These are phyloP conservation scores for Colletotrichum sp. DNA, from an alignment of 2,329 filamentous ascomycete genomes.

Conservation along the genomic window DNA sequence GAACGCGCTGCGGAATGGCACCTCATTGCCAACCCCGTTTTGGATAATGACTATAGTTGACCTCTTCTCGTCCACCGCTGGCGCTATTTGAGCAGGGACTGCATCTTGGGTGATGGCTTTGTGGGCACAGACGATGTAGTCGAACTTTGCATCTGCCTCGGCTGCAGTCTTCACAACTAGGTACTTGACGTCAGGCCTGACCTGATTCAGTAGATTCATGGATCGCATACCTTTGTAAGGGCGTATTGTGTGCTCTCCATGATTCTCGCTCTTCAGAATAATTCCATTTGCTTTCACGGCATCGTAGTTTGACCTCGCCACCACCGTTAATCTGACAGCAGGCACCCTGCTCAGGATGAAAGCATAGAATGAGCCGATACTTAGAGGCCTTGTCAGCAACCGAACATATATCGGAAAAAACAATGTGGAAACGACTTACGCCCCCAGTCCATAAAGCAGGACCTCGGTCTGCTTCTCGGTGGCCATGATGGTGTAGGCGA, in stretches of 20 bases:
- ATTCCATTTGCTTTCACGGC: conserved; percentile 59
- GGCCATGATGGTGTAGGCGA: conserved; percentile 8
- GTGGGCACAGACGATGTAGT: conserved; percentile 62
- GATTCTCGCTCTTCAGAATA: conserved; percentile 57
- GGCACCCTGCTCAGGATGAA: conserved; percentile 52
- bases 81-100: conserved; percentile 36
- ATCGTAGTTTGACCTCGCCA: conserved; percentile 66
- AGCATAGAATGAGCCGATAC: conserved; percentile 63
- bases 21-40: conserved; percentile 66
- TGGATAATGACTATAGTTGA: conserved; percentile 66
- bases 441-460: conserved; percentile 58
- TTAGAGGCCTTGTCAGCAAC: conserved; percentile 25
- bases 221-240: conserved; percentile 43
- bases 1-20: conserved; percentile 54
- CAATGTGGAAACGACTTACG: conserved; percentile 40
- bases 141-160: conserved; percentile 52
- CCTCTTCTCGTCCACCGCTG: conserved; percentile 38
- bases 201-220: neutral
- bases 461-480: conserved; percentile 32
- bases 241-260: conserved; percentile 57
- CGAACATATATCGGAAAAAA: neutral
- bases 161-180: conserved; percentile 49
- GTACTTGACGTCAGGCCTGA: neutral
- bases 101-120: conserved; percentile 53
- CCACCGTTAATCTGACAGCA: conserved; percentile 58